Evolutionary conservation across 768 basidiomycete genomes (phyloP), one percentile per base, ranked within the genome.

Genomic region (Phlebiopsis flavidoalba): DNA sequence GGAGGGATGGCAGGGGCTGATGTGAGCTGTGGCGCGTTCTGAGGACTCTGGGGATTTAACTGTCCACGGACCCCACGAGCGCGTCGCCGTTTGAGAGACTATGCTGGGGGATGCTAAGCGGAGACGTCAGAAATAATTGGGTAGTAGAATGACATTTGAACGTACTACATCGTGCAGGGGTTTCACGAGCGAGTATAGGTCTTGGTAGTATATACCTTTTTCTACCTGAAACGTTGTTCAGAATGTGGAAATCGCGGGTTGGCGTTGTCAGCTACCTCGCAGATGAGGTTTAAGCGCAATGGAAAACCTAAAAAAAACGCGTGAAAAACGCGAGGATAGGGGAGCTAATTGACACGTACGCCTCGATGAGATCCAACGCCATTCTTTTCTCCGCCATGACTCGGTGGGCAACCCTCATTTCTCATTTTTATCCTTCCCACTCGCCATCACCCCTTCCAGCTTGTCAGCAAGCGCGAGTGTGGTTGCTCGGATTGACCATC

Each of bases 211-310:
- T 33, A 85, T 83, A 0, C 84, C 84, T 11, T 79, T 70, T 70
- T 86, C 86, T n/a, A 0, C 83, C 82, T 82, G 14, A 8, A 36
- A 8, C 35, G 8, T 8, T 6, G 8, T 46, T 51, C n/a, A 51
- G 50, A 10, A 7, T 10, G 22, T 14, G 2, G 8, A 49, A 10
- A 49, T 2, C 26, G 26, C 14, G 50, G 24, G 1, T 12, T 15
- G 24, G 10, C 48, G 48, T 26, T 31, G 4, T 22, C 5, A 15
- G 64, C 8, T 60, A 79, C 82, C 81, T 70, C 85, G 76, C 24
- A 87, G 71, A 64, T 87, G 84, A 67, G 87, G 87, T 66, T 87
- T 87, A 12, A 85, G 62, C 0, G 85, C 76, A 14, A 86, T 75
- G 4, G 79, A 72, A 62, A 83, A 87, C 3, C 85, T 85, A 60